Evolutionary conservation across 2,329 filamentous ascomycete genomes (phyloP).

Genomic region (Calcarisporium arbuscula): DNA sequence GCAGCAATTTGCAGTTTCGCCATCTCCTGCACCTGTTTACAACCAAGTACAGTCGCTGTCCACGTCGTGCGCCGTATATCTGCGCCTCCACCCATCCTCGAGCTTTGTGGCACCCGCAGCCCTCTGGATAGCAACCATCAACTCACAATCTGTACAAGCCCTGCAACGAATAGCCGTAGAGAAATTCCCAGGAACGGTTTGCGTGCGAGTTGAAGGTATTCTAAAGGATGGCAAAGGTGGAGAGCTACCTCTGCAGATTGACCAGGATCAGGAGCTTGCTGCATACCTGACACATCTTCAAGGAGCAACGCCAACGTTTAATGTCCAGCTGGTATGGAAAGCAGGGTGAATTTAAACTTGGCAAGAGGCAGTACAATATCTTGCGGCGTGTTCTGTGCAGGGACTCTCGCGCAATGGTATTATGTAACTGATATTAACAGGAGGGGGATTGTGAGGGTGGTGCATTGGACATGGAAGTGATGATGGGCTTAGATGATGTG

Average conservation of each 20-base stretch:
- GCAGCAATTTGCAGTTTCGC: constrained; percentile 19
- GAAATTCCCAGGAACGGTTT: constrained; percentile 54
- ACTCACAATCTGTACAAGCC: constrained; percentile 51
- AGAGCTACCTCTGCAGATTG: constrained; percentile 59
- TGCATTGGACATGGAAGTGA: too few species aligned
- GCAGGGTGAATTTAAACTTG: too few species aligned
- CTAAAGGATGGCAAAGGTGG: constrained; percentile 52
- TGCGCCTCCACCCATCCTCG: constrained; percentile 63
- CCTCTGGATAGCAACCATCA: constrained; percentile 62
- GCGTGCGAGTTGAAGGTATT: constrained; percentile 59
- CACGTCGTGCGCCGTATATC: constrained; percentile 51
- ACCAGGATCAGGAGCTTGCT: constrained; percentile 63
- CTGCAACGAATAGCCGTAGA: constrained; percentile 54
- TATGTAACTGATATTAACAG: too few species aligned
- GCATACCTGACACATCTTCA: constrained; percentile 64
- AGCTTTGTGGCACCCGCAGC: constrained; percentile 41
- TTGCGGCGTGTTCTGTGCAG: too few species aligned
- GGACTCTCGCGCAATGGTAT: too few species aligned
- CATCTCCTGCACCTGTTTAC: constrained; percentile 17
- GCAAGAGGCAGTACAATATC: too few species aligned
- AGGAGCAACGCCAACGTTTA: constrained; percentile 36
- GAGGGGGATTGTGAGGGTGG: too few species aligned
- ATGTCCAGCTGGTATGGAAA: constrained; percentile 32
- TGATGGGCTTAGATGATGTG: too few species aligned
- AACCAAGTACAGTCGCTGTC: constrained; percentile 15